A percentile compares a stretch with the other conserved stretches of the same genome.
phyloP scores from a whole-genome alignment of 257 asterid species.

The Rehmannia glutinosa region DNA sequence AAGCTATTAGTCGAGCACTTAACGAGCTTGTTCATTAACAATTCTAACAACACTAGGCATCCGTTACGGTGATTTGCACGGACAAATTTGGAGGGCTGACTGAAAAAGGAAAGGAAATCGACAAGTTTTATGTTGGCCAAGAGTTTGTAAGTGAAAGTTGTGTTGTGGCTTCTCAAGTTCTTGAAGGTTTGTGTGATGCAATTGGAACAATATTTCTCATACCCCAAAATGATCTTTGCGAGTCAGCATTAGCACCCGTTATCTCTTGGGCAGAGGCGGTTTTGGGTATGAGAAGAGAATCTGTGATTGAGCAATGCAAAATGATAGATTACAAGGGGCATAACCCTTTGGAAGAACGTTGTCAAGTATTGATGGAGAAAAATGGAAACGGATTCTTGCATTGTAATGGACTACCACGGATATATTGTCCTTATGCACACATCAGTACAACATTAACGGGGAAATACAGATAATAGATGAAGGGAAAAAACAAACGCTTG shows the following conservation, averaged over 20 bases:
- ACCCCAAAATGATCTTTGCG: conserved; percentile 1
- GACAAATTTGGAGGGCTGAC: conserved; percentile 24
- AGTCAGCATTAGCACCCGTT: neutral
- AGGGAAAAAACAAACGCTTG: neutral
- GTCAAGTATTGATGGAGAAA: conserved; percentile 16
- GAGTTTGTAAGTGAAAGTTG: conserved; percentile 25
- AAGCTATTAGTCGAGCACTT: no score
- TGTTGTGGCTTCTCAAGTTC: conserved; percentile 11
- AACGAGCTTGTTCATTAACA: no score
- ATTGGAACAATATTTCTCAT: conserved; percentile 12
- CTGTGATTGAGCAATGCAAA: conserved; percentile 5
- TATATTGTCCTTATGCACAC: conserved; percentile 25
- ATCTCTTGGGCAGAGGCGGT: conserved; percentile 27
- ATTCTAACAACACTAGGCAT: no score
- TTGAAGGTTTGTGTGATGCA: conserved; percentile 24
- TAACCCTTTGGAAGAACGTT: conserved; percentile 5
- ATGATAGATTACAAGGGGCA: neutral
- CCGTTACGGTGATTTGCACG: no score
- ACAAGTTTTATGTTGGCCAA: conserved; percentile 18
- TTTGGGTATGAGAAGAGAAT: conserved; percentile 17
- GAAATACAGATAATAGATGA: neutral
- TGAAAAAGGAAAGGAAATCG: conserved; percentile 4
- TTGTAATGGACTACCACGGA: conserved; percentile 18
- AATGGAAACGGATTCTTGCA: conserved; percentile 12
- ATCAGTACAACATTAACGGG: conserved; percentile 18